Base-by-base conservation (phyloP, 345 rosid species). In the Brassica incana region DNA sequence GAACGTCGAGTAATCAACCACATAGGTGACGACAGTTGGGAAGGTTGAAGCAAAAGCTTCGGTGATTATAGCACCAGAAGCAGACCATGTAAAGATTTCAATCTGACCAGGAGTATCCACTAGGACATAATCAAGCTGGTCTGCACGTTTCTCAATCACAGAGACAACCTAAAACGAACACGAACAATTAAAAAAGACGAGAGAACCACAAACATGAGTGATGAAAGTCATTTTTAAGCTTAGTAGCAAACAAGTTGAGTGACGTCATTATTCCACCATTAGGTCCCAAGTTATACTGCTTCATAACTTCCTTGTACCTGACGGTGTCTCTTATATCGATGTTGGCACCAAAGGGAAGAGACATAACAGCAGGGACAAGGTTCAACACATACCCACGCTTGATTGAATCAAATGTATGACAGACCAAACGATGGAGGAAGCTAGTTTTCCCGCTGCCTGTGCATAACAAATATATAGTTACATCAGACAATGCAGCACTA, bases 71-170 rank as follows among this genome's bases (percentile, higher is more conserved):
- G 97, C 97, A 45, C 97, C 97, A 30, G 97, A 90, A 73, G 97
- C 97, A 79, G 97, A 92, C 97, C 97, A 92, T 30, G 97, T 92
- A 45, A 92, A 90, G 77, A 92, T 92, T 86, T 92, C 97, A 82
- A 90, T 92, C 81, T 92, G 97, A 70, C 97, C 95, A 79, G 97
- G 97, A 61, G 97, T 92, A 76, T 92, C 97, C 81, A 89, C 97
- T 36, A 92, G 84, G 72, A 92, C 95, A 82, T 90, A 90, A 79
- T 91, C 97, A 83, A 91, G 92, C 81, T 91, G 91, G 78, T 90
- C 89, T 58, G 95, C 97, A 64, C 97, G 87, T 74, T 75, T 92
- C 88, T 92, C 97, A 83, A 92, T 88, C 74, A 88, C 82, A 6
- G 87, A 83, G 81, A 92, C 71, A 68, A 90, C 91, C 97, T 90